Percentiles rank a stretch among this genome's conserved stretches.
These are phyloP conservation scores for Fusarium devonianum DNA, from an alignment of 2,329 filamentous ascomycete genomes.

Conservation along the genomic window DNA sequence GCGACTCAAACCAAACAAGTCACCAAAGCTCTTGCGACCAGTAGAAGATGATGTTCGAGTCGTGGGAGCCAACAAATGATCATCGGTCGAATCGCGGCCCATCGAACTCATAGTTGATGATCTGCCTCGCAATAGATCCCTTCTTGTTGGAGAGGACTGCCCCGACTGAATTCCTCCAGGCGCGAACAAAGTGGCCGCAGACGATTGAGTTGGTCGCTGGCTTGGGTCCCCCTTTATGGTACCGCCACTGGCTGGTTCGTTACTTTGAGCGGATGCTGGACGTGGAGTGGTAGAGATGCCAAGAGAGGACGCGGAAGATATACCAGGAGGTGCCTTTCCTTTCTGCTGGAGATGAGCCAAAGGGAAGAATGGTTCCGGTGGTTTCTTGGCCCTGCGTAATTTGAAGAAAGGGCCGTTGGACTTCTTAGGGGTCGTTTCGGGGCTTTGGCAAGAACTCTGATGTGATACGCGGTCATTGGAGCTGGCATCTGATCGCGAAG, in stretches of 20 bases:
- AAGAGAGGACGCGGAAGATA: conserved; percentile 55
- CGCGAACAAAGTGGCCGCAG: conserved; percentile 58
- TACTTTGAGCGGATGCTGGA: conserved; percentile 47
- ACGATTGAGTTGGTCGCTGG: conserved; percentile 46
- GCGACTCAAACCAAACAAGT: conserved; percentile 79
- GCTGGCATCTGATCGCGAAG: conserved; percentile 87
- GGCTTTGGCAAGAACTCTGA: conserved; percentile 65
- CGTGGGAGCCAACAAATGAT: conserved; percentile 70
- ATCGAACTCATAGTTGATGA: conserved; percentile 92
- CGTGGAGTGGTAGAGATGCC: conserved; percentile 45
- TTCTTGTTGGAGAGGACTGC: conserved; percentile 73
- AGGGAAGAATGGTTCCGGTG: conserved; percentile 81
- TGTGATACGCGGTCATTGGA: conserved; percentile 69
- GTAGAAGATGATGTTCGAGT: conserved; percentile 85
- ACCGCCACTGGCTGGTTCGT: conserved; percentile 33
- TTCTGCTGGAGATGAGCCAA: conserved; percentile 82
- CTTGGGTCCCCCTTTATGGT: conserved; percentile 28
- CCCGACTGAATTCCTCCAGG: conserved; percentile 56
- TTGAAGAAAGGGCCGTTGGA: conserved; percentile 80
- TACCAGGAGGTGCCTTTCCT: conserved; percentile 53
- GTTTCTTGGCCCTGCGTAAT: conserved; percentile 78
- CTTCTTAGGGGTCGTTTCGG: conserved; percentile 67
- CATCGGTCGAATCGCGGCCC: conserved; percentile 74
- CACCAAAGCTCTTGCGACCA: conserved; percentile 92
- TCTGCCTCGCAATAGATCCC: conserved; percentile 71